Percentiles rank a stretch among this genome's conserved stretches.
Conservation (phyloP, 2,329 filamentous ascomycete species). For the Claviceps monticola region DNA sequence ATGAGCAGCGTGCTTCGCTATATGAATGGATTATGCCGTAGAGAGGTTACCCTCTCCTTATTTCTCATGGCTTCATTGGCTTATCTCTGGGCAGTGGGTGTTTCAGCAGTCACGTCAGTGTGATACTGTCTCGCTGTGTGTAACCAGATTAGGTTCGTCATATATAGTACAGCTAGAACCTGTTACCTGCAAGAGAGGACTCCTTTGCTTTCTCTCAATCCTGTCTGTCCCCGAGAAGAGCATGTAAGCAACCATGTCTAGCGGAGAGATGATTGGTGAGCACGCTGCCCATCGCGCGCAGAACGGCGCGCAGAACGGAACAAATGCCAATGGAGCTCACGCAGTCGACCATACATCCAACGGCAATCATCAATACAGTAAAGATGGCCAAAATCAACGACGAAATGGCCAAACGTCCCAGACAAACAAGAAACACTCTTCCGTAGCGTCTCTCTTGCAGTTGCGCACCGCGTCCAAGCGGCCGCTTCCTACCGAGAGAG, state of each 20-base stretch:
- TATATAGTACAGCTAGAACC: not conserved
- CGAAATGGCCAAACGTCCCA: not conserved
- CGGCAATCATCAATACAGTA: conserved; percentile 4
- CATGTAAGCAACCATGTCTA: conserved; percentile 1
- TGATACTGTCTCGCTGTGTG: not conserved
- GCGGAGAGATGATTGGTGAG: not conserved
- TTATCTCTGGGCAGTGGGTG: not conserved
- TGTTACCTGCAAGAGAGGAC: not conserved
- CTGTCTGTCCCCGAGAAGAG: not conserved
- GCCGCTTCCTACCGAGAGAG: conserved; percentile 49
- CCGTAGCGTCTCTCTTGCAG: conserved; percentile 15
- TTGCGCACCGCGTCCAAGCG: conserved; percentile 35
- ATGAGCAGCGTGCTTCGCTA: not conserved
- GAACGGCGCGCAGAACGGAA: conserved; percentile 11
- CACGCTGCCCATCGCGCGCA: conserved; percentile 1
- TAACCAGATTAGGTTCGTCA: not conserved
- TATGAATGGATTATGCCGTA: not conserved
- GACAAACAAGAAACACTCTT: conserved; percentile 1
- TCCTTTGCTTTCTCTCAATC: not conserved
- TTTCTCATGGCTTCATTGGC: not conserved
- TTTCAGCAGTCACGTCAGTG: not conserved
- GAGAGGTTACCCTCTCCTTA: not conserved
- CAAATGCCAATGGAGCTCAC: conserved; percentile 9
- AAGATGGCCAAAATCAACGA: not conserved
- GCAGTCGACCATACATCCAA: conserved; percentile 4